These are phyloP conservation scores for Infundibulicybe gibba DNA, from an alignment of 768 basidiomycete genomes.

Conservation along the genomic window DNA sequence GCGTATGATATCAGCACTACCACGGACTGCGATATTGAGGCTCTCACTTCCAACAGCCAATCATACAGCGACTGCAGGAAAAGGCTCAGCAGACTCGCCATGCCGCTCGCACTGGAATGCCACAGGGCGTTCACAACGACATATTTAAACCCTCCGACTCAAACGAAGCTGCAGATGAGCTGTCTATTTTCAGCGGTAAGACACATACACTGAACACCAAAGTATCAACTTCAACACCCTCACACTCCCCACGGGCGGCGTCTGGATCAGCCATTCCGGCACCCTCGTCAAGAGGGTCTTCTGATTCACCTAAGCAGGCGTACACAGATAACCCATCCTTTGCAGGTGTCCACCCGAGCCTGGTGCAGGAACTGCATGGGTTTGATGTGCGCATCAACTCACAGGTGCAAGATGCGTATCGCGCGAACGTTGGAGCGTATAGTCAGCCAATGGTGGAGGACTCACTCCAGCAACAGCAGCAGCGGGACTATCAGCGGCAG, in stretches of 20 bases:
- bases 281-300: slow-evolving; percentile 19
- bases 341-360: slow-evolving; percentile 49
- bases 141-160: slow-evolving; percentile 52
- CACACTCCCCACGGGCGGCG: background rate
- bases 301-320: slow-evolving; percentile 26
- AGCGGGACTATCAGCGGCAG: slow-evolving; percentile 22
- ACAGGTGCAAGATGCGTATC: slow-evolving; percentile 46
- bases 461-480: slow-evolving; percentile 22
- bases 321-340: slow-evolving; percentile 36
- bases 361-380: slow-evolving; percentile 51
- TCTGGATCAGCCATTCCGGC: slow-evolving; percentile 1
- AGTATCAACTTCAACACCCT: slow-evolving; percentile 14
- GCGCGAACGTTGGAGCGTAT: slow-evolving; percentile 30
- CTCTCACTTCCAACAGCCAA: slow-evolving; percentile 41
- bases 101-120: slow-evolving; percentile 43
- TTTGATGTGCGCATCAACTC: slow-evolving; percentile 53
- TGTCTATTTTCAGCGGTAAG: slow-evolving; percentile 75
- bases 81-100: slow-evolving; percentile 57
- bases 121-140: slow-evolving; percentile 44
- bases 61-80: slow-evolving; percentile 53
- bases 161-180: slow-evolving; percentile 56
- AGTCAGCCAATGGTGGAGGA: slow-evolving; percentile 20
- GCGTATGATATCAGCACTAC: slow-evolving; percentile 15
- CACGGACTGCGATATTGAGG: background rate
- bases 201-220: slow-evolving; percentile 61